These are phyloP conservation scores for Aethionema arabicum DNA, from an alignment of 345 rosid genomes.

Conservation along the genomic window DNA sequence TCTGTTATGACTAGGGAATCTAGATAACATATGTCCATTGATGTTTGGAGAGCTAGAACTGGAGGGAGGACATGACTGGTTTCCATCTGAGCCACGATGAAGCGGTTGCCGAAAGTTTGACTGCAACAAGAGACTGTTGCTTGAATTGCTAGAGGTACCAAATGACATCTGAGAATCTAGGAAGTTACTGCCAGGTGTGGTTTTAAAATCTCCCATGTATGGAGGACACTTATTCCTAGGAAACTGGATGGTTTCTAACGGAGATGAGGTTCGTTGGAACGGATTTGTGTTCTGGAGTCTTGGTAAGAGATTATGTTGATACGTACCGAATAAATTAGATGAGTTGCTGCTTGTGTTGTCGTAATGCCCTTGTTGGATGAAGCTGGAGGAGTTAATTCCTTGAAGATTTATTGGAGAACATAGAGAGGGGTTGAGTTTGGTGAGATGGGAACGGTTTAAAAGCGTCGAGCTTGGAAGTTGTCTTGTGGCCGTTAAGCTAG, in stretches of 20 bases:
- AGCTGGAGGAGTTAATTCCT: constrained; percentile 54
- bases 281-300: constrained; percentile 41
- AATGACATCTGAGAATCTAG: constrained; percentile 37
- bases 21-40: constrained; percentile 43
- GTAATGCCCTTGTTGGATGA: constrained; percentile 43
- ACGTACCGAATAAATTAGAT: constrained; percentile 46
- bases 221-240: constrained; percentile 42
- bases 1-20: constrained; percentile 48
- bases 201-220: constrained; percentile 48
- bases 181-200: constrained; percentile 36
- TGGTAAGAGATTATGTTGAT: constrained; percentile 43
- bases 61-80: constrained; percentile 46
- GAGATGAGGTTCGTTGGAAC: constrained; percentile 47
- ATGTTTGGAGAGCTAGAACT: constrained; percentile 43
- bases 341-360: constrained; percentile 46
- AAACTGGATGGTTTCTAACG: constrained; percentile 49
- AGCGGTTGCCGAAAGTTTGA: constrained; percentile 36
- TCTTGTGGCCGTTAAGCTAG: constrained; percentile 48
- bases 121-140: constrained; percentile 47
- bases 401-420: constrained; percentile 43
- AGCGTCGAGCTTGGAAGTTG: constrained; percentile 49
- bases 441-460: constrained; percentile 54
- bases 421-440: constrained; percentile 55
- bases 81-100: constrained; percentile 38
- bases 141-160: constrained; percentile 48